These are phyloP conservation scores for Cyberlindnera lachancei DNA, from an alignment of 805 yeast species.

Conservation along the genomic window DNA sequence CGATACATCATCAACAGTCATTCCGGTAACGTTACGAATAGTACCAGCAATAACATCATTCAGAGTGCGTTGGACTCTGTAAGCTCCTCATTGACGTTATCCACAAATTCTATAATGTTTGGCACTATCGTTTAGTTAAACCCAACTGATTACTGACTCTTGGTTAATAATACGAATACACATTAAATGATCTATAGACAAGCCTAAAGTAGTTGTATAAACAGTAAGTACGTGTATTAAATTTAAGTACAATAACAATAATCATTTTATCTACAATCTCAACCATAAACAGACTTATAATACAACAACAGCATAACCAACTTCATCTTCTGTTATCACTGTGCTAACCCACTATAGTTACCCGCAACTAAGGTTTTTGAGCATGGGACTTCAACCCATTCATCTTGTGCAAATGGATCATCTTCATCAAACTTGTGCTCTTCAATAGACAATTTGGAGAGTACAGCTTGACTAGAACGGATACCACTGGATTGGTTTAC, in stretches of 20 bases:
- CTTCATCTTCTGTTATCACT: too few species aligned
- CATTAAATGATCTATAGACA: too few species aligned
- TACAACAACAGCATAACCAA: background rate
- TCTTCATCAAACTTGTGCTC: constrained; percentile 28
- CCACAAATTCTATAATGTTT: constrained; percentile 21
- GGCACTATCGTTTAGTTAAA: too few species aligned
- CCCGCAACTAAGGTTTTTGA: constrained; percentile 31
- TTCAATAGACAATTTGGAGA: constrained; percentile 33
- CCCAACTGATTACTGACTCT: too few species aligned
- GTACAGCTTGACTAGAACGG: constrained; percentile 40
- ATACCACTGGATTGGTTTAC: constrained; percentile 27
- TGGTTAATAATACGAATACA: too few species aligned
- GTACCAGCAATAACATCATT: too few species aligned
- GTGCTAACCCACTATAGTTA: constrained; percentile 27
- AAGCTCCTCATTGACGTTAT: constrained; percentile 20
- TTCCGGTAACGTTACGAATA: constrained; percentile 23
- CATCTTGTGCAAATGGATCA: constrained; percentile 31
- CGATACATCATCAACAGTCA: constrained; percentile 12
- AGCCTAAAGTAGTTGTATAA: too few species aligned
- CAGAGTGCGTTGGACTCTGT: constrained; percentile 20
- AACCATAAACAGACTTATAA: background rate
- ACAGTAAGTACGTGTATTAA: too few species aligned
- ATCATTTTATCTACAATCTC: too few species aligned
- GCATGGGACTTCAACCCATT: constrained; percentile 28
- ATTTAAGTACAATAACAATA: too few species aligned